Conservation (phyloP, 2,329 filamentous ascomycete species). For the Clarireedia sp. region DNA sequence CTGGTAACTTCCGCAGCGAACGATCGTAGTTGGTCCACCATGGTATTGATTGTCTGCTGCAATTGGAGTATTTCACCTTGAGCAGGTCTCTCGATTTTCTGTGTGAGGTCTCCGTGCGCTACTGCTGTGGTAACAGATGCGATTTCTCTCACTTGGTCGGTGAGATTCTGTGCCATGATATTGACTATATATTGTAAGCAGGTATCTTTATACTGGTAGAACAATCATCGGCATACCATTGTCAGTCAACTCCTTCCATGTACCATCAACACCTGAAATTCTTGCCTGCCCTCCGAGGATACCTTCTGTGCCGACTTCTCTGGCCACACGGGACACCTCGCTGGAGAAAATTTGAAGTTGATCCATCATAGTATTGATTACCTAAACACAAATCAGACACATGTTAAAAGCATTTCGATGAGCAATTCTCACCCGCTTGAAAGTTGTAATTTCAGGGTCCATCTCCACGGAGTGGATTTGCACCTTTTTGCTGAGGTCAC, state of each 20-base stretch:
- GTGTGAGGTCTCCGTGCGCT: constrained; percentile 72
- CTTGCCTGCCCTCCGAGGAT: constrained; percentile 88
- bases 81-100: constrained; percentile 76
- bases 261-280: constrained; percentile 89
- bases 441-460: constrained; percentile 95
- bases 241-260: constrained; percentile 94
- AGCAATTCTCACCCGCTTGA: constrained; percentile 66
- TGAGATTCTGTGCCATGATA: constrained; percentile 76
- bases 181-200: constrained; percentile 47
- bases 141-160: constrained; percentile 78
- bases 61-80: constrained; percentile 76
- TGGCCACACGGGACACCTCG: constrained; percentile 88
- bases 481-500: constrained; percentile 94
- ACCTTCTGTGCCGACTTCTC: constrained; percentile 93
- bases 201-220: background rate
- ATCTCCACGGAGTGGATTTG: constrained; percentile 93
- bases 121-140: constrained; percentile 78
- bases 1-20: constrained; percentile 80
- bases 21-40: constrained; percentile 78
- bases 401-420: background rate
- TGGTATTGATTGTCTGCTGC: constrained; percentile 82
- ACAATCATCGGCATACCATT: constrained; percentile 46
- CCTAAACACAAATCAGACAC: constrained; percentile 15
- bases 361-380: constrained; percentile 98
- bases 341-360: constrained; percentile 94